These are phyloP conservation scores for Kazachstania taianensis DNA, from an alignment of 805 yeast species.

Conservation along the genomic window DNA sequence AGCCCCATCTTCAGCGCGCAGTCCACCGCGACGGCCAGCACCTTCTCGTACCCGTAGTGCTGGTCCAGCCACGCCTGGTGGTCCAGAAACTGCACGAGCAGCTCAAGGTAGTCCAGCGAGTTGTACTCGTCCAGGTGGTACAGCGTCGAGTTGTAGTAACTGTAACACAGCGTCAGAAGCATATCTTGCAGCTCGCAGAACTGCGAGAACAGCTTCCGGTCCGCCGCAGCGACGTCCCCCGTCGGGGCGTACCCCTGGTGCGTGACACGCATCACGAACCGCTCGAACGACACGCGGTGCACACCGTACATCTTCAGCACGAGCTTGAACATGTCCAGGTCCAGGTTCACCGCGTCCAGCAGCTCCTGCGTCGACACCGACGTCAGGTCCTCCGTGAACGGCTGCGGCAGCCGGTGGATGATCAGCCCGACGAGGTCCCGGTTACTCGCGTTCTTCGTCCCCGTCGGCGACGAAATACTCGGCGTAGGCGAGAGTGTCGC, in stretches of 20 bases:
- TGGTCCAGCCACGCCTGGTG: conserved; percentile 23
- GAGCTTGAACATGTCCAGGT: conserved; percentile 15
- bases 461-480: too few relatives aligned
- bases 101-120: conserved; percentile 18
- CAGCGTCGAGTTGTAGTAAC: conserved; percentile 18
- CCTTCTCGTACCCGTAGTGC: conserved; percentile 18
- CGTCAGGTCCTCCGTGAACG: conserved; percentile 12
- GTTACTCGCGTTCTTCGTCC: conserved; percentile 4
- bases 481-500: neutral
- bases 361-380: conserved; percentile 7
- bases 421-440: conserved; percentile 12
- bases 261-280: conserved; percentile 7
- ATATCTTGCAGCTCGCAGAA: conserved; percentile 17
- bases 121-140: conserved; percentile 14
- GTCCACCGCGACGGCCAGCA: conserved; percentile 16
- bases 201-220: conserved; percentile 7
- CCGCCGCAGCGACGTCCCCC: conserved; percentile 1
- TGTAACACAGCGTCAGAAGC: conserved; percentile 17
- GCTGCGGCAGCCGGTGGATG: conserved; percentile 12
- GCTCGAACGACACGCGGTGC: conserved; percentile 11
- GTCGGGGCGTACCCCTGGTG: conserved; percentile 1
- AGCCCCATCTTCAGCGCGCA: conserved; percentile 21
- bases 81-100: conserved; percentile 19
- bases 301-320: conserved; percentile 12
- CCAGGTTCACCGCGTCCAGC: conserved; percentile 8